Percentiles rank a stretch among this genome's conserved stretches.
phyloP scores from a whole-genome alignment of 1,284 basidiomycete species.

The Austropuccinia psidii region DNA sequence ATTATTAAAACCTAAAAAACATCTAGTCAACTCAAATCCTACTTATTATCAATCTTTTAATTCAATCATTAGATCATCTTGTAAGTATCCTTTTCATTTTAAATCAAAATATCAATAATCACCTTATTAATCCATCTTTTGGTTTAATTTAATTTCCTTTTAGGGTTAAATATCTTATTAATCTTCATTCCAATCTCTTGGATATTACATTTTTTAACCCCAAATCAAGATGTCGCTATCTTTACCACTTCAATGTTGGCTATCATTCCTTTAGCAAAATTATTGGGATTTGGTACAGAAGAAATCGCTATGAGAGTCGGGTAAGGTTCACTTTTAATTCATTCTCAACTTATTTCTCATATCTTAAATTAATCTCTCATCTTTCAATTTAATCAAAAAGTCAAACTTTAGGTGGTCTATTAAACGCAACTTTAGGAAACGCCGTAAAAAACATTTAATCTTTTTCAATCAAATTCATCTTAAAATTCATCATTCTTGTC shows the following conservation, averaged over 20 bases:
- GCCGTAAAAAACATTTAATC: constrained; percentile 29
- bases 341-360: neutral
- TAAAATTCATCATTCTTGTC: constrained; percentile 31
- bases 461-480: constrained; percentile 12
- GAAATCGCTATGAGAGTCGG: constrained; percentile 65
- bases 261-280: constrained; percentile 47
- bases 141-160: neutral
- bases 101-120: neutral
- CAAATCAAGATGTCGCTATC: constrained; percentile 16
- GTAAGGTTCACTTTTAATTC: neutral
- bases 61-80: constrained; percentile 48
- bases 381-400: neutral
- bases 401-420: constrained; percentile 33
- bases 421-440: constrained; percentile 33
- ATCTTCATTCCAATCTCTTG: constrained; percentile 51
- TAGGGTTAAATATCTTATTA: constrained; percentile 50
- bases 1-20: constrained; percentile 39
- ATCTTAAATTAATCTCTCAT: neutral
- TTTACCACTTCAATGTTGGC: constrained; percentile 27
- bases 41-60: constrained; percentile 45
- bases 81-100: neutral
- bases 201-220: constrained; percentile 48
- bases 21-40: constrained; percentile 48
- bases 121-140: neutral
- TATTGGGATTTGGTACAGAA: constrained; percentile 68